These are phyloP conservation scores for Venturia oleaginea DNA, from an alignment of 2,329 filamentous ascomycete genomes.

Conservation along the genomic window DNA sequence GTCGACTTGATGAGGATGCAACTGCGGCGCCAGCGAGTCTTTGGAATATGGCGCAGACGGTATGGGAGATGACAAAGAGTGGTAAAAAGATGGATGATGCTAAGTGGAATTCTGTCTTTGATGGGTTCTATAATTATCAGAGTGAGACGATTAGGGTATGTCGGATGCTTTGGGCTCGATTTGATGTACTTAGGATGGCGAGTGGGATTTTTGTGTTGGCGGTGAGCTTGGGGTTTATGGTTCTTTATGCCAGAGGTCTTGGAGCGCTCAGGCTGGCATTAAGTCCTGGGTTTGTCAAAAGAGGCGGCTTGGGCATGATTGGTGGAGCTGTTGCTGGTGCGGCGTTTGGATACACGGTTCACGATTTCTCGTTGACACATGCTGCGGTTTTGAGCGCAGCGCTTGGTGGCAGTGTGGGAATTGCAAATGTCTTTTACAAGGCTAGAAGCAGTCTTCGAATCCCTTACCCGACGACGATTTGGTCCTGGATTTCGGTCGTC, in stretches of 20 bases:
- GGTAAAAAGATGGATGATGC: background rate
- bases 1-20: constrained; percentile 55
- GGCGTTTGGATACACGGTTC: constrained; percentile 35
- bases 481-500: constrained; percentile 77
- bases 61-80: constrained; percentile 27
- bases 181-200: constrained; percentile 79
- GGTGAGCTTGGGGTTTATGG: constrained; percentile 56
- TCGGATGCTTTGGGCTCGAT: constrained; percentile 81
- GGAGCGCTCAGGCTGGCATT: constrained; percentile 45
- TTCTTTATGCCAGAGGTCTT: constrained; percentile 60
- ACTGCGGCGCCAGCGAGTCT: constrained; percentile 41
- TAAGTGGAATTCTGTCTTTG: constrained; percentile 35
- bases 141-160: constrained; percentile 68
- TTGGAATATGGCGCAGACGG: constrained; percentile 51
- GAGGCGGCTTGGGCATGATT: constrained; percentile 41
- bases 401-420: constrained; percentile 27
- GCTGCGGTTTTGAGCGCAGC: constrained; percentile 33
- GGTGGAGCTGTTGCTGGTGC: constrained; percentile 34
- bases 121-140: constrained; percentile 66
- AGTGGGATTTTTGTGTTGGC: constrained; percentile 66
- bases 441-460: constrained; percentile 34
- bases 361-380: constrained; percentile 31
- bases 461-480: constrained; percentile 64
- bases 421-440: constrained; percentile 32
- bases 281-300: constrained; percentile 43